Evolutionary conservation across 768 basidiomycete species (phyloP).

Genomic region (Termitomyces titanicus): DNA sequence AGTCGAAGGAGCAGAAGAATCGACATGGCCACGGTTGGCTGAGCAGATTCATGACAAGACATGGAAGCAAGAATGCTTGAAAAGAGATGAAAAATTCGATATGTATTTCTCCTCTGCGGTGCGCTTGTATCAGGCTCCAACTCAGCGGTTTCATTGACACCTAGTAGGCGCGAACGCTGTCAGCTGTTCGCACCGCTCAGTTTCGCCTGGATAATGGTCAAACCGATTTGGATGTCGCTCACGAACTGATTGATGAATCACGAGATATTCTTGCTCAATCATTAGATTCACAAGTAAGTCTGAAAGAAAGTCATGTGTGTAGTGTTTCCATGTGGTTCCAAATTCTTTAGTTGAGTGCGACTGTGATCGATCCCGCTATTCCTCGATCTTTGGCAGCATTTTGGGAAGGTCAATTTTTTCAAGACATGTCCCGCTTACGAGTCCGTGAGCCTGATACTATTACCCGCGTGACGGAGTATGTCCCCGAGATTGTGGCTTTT

Average conservation of each 20-base stretch:
- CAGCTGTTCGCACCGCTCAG: slow-evolving; percentile 52
- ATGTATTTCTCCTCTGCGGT: slow-evolving; percentile 85
- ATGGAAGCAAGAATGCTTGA: slow-evolving; percentile 71
- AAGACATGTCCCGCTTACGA: slow-evolving; percentile 86
- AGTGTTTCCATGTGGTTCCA: neutral
- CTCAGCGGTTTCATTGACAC: slow-evolving; percentile 13
- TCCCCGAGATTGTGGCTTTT: slow-evolving; percentile 91
- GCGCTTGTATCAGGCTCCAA: slow-evolving; percentile 25
- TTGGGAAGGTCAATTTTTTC: slow-evolving; percentile 90
- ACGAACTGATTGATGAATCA: slow-evolving; percentile 65
- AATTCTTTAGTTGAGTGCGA: slow-evolving; percentile 57
- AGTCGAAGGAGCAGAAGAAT: slow-evolving; percentile 44
- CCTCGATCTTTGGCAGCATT: slow-evolving; percentile 77
- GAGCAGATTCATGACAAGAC: slow-evolving; percentile 46
- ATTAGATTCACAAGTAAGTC: slow-evolving; percentile 70
- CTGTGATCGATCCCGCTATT: slow-evolving; percentile 83
- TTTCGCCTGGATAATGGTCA: slow-evolving; percentile 36
- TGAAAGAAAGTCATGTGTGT: neutral
- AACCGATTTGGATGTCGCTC: slow-evolving; percentile 40
- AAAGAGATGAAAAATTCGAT: slow-evolving; percentile 87
- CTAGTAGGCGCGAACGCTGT: slow-evolving; percentile 43
- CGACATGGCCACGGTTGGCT: slow-evolving; percentile 52
- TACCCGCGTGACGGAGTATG: slow-evolving; percentile 95
- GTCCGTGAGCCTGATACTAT: slow-evolving; percentile 87
- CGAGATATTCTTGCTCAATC: slow-evolving; percentile 71